Evolutionary conservation across 257 asterid species (phyloP).

Genomic region (Ophiorrhiza pumila): DNA sequence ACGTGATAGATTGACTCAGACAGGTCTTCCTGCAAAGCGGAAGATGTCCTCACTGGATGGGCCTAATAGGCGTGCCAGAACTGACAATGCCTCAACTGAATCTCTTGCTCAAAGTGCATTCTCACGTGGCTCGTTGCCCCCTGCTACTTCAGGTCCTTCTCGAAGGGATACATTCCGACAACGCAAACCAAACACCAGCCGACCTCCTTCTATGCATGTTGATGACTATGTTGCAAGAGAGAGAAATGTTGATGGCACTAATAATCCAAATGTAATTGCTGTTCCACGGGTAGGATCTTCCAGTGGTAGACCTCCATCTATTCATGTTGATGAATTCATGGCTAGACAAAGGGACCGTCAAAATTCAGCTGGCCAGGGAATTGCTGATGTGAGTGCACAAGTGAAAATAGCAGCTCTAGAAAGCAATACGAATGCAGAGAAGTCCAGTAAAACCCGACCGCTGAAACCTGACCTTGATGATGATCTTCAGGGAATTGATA

Average conservation of each 20-base stretch:
- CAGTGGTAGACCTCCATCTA: slow-evolving; percentile 89
- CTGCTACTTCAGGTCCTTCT: slow-evolving; percentile 65
- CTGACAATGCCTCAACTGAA: slow-evolving; percentile 55
- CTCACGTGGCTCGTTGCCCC: slow-evolving; percentile 63
- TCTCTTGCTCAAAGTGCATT: slow-evolving; percentile 51
- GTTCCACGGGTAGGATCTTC: slow-evolving; percentile 70
- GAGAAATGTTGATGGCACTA: slow-evolving; percentile 74
- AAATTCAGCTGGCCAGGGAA: slow-evolving; percentile 39
- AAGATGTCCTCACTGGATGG: slow-evolving; percentile 69
- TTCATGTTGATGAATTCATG: slow-evolving; percentile 95
- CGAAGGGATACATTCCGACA: slow-evolving; percentile 91
- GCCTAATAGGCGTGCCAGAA: slow-evolving; percentile 65
- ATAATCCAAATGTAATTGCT: slow-evolving; percentile 70
- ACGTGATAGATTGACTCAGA: slow-evolving; percentile 73
- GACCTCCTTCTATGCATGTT: slow-evolving; percentile 99
- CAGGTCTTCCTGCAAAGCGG: slow-evolving; percentile 53
- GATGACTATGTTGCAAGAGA: slow-evolving; percentile 97
- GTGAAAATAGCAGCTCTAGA: slow-evolving; percentile 48
- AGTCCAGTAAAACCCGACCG: slow-evolving; percentile 49
- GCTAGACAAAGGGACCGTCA: slow-evolving; percentile 97
- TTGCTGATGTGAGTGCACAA: slow-evolving; percentile 45
- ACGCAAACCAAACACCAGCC: slow-evolving; percentile 97
- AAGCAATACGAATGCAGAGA: slow-evolving; percentile 48
- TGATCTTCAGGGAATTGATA: slow-evolving; percentile 95
- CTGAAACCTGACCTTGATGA: slow-evolving; percentile 85